These are phyloP conservation scores for Phanerochaete sordida DNA, from an alignment of 768 basidiomycete genomes.

Conservation along the genomic window DNA sequence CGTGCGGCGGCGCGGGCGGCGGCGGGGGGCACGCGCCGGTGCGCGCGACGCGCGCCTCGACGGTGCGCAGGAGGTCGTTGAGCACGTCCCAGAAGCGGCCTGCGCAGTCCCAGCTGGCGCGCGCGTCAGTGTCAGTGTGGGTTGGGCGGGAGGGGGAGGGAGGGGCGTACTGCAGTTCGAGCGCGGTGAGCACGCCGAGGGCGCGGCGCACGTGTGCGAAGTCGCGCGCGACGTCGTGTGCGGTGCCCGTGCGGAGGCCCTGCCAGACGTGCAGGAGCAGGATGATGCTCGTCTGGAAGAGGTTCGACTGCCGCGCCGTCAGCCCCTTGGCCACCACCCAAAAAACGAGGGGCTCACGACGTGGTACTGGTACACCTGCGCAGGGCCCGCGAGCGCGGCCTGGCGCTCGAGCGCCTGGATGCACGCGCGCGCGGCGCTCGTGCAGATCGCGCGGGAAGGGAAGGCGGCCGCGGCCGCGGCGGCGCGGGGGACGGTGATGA, in stretches of 20 bases:
- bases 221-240: constrained; percentile 38
- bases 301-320: too few relatives aligned
- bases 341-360: background rate
- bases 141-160: too few relatives aligned
- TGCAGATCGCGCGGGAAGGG: constrained; percentile 54
- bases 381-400: constrained; percentile 18
- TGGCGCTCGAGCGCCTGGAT: constrained; percentile 42
- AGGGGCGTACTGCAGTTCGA: constrained; percentile 3
- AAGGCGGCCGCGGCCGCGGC: constrained; percentile 35
- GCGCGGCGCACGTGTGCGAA: constrained; percentile 53
- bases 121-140: too few relatives aligned
- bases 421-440: constrained; percentile 47
- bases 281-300: too few relatives aligned
- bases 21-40: too few relatives aligned
- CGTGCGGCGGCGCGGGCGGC: background rate
- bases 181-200: constrained; percentile 26
- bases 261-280: constrained; percentile 57
- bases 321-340: too few relatives aligned
- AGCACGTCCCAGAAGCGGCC: background rate
- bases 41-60: background rate
- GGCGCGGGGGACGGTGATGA: constrained; percentile 41
- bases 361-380: constrained; percentile 17
- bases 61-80: too few relatives aligned
- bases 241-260: constrained; percentile 39
- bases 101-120: background rate